Conservation (phyloP, 768 basidiomycete species). For the Pisolithus tinctorius region DNA sequence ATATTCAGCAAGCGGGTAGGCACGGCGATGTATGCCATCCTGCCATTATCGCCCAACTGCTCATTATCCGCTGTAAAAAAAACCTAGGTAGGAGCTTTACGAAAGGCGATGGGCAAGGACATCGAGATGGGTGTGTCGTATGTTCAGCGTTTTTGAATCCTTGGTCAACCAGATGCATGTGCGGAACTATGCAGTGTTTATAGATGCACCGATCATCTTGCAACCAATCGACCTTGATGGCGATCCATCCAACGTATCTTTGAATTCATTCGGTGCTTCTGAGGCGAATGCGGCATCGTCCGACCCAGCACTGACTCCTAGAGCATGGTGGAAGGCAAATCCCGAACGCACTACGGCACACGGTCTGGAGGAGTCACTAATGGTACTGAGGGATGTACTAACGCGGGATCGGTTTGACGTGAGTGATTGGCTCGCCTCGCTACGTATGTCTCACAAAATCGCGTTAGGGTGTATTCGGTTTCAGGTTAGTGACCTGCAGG, state of each 20-base stretch:
- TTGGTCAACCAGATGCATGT: neutral
- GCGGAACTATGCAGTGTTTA: conserved; percentile 45
- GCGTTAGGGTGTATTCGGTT: conserved; percentile 68
- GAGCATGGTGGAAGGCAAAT: conserved; percentile 69
- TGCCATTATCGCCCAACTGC: neutral
- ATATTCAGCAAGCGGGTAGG: conserved; percentile 70
- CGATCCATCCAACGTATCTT: conserved; percentile 11
- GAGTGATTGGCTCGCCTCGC: conserved; percentile 16
- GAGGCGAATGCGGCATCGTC: conserved; percentile 27
- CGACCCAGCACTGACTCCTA: conserved; percentile 50
- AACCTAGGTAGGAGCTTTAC: conserved; percentile 59
- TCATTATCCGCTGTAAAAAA: neutral
- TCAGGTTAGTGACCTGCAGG: conserved; percentile 43
- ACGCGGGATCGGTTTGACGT: conserved; percentile 61
- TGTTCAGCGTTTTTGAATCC: neutral
- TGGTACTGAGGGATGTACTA: conserved; percentile 49
- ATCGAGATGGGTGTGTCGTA: conserved; percentile 52
- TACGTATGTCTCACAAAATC: neutral
- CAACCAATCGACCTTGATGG: conserved; percentile 54
- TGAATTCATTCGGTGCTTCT: conserved; percentile 31
- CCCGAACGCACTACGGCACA: conserved; percentile 41
- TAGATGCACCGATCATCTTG: conserved; percentile 65
- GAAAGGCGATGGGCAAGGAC: conserved; percentile 59
- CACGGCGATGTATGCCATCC: neutral
- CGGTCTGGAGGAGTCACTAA: conserved; percentile 56